Base-by-base conservation (phyloP, 257 asterid genomes). In the Solanum pennellii region DNA sequence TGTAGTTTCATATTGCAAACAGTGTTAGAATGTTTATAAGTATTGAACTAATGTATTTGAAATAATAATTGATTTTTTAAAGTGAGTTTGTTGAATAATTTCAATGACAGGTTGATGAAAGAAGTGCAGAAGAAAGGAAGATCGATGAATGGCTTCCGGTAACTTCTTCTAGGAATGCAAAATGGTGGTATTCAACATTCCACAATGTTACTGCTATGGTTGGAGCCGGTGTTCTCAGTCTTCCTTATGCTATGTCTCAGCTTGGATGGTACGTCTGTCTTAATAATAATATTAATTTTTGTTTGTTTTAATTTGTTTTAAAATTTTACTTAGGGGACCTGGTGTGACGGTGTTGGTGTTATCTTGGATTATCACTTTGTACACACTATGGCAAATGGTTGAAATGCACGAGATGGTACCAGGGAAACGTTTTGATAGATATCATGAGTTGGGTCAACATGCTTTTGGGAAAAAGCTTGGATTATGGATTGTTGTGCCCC, bases 321-420 rank as follows among this genome's bases (percentile, higher is more conserved):
- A 39, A 9, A 45, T 87, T 47, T 52, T 52, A 52, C 1, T 69
- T 83, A 92, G 94, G 94, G 94, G 92, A 52, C 92, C 93, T 12
- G 93, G 94, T 82, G 33, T 89, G 31, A 62, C 89, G 7, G 80
- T 87, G 12, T n/a, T 92, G 85, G 71, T 91, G 29, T 0, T 92
- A 39, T 92, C 94, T 18, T 92, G 94, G 94, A 25, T 92, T 5
- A 77, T 90, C 9, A 91, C 95, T 79, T 87, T 92, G 9, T 91
- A 91, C 89, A 71, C 94, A 3, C 23, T 92, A 37, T 92, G 95
- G 94, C 94, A 91, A 87, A 92, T 92, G 95, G 94, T 92, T 29
- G 90, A 92, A 83, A 90, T 92, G 95, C 95, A 92, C 21, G 94
- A 92, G 45, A 87, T 91, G 86, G 91, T 90, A n/a, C 90, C 89